A percentile compares a stretch with the other conserved stretches of the same genome.
These are phyloP conservation scores for Pythium sp. DNA, from an alignment of 352 stramenopile species.

Conservation along the genomic window DNA sequence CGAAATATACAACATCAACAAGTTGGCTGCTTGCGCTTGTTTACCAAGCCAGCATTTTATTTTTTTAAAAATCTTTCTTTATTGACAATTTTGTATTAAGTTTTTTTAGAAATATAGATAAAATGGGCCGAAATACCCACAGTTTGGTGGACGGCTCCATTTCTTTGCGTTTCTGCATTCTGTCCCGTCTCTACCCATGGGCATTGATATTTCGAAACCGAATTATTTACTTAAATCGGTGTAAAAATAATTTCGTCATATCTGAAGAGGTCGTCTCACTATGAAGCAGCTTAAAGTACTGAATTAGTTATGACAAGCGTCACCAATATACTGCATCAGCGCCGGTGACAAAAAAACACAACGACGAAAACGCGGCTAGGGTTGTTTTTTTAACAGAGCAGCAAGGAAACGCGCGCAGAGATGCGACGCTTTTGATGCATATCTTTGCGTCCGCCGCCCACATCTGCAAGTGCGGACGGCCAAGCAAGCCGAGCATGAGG, in stretches of 20 bases:
- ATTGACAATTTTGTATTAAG: not conserved
- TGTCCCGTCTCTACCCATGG: not conserved
- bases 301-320: not conserved
- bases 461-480: not conserved
- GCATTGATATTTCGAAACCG: not conserved
- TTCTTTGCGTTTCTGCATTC: not conserved
- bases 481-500: not conserved
- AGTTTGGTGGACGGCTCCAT: not conserved
- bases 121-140: not conserved
- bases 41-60: not conserved
- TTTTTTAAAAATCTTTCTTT: not conserved
- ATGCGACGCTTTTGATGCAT: conserved; percentile 26
- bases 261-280: not conserved
- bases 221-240: not conserved
- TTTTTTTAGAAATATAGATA: not conserved
- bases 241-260: not conserved
- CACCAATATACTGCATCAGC: not conserved
- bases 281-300: not conserved
- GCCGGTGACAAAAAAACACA: conserved; percentile 13
- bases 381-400: conserved; percentile 16
- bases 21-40: not conserved
- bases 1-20: not conserved
- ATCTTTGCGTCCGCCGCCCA: conserved; percentile 38
- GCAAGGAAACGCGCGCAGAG: conserved; percentile 11
- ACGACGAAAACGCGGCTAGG: conserved; percentile 1